Evolutionary conservation across 495 filamentous ascomycete species (phyloP).

Genomic region (Penicillium malachiteum): DNA sequence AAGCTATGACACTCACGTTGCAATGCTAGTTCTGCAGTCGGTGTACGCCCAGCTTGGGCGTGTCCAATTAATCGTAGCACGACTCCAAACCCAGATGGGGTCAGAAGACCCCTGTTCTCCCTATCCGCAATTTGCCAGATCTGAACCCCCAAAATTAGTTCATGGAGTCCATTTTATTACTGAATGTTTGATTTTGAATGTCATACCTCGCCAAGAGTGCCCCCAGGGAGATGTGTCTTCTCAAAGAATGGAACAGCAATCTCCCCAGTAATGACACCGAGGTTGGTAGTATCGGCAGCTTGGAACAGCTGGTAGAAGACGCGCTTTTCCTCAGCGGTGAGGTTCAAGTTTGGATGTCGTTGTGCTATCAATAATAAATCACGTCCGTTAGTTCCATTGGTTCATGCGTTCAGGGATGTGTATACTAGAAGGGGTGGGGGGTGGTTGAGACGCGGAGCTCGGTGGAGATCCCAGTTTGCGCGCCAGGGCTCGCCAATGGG

Average conservation of each 20-base stretch:
- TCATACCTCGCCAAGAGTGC: slow-evolving; percentile 83
- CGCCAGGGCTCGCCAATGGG: slow-evolving; percentile 7
- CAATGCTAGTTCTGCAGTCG: slow-evolving; percentile 72
- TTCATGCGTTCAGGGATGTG: slow-evolving; percentile 11
- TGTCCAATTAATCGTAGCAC: slow-evolving; percentile 93
- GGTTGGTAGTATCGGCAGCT: slow-evolving; percentile 80
- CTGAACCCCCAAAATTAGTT: slow-evolving; percentile 38
- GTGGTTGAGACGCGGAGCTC: slow-evolving; percentile 16
- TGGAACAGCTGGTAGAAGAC: slow-evolving; percentile 88
- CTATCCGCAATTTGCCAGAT: slow-evolving; percentile 99
- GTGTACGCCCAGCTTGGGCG: slow-evolving; percentile 81
- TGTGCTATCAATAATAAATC: slow-evolving; percentile 23
- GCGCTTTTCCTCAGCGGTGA: slow-evolving; percentile 89
- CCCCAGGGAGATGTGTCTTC: slow-evolving; percentile 82
- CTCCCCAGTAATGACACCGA: slow-evolving; percentile 95
- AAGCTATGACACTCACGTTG: slow-evolving; percentile 48
- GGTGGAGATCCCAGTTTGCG: slow-evolving; percentile 31
- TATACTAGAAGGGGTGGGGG: slow-evolving; percentile 17
- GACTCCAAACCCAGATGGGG: slow-evolving; percentile 84
- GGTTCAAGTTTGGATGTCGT: slow-evolving; percentile 70
- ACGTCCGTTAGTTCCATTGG: slow-evolving; percentile 28
- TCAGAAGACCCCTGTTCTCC: slow-evolving; percentile 92
- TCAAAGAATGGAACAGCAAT: slow-evolving; percentile 97
- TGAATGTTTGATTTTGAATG: neutral
- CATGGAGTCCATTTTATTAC: neutral